These are phyloP conservation scores for Talaromyces funiculosus DNA, from an alignment of 2,329 filamentous ascomycete species.

Conservation along the genomic window DNA sequence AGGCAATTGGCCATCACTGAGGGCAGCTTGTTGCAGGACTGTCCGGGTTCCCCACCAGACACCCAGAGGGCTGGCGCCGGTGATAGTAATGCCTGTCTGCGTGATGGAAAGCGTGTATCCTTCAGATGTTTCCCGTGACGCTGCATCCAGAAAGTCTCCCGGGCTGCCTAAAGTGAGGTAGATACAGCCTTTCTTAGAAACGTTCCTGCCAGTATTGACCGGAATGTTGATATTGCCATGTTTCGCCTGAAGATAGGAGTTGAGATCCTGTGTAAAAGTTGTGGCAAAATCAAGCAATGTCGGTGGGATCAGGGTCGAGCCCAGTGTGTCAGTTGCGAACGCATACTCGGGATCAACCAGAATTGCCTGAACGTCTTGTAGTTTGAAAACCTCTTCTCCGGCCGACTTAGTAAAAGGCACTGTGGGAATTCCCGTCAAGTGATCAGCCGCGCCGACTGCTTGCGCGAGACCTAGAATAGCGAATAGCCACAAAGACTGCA, in stretches of 20 bases:
- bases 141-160: conserved; percentile 40
- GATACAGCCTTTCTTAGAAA: conserved; percentile 23
- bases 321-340: conserved; percentile 38
- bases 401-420: conserved; percentile 17
- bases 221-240: conserved; percentile 8
- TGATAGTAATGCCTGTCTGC: conserved; percentile 39
- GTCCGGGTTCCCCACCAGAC: conserved; percentile 53
- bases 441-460: no score
- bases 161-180: conserved; percentile 46
- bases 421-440: conserved; percentile 18
- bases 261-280: conserved; percentile 41
- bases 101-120: conserved; percentile 45
- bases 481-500: no score
- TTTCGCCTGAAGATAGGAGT: conserved; percentile 18
- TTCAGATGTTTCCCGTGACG: conserved; percentile 45
- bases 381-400: conserved; percentile 8
- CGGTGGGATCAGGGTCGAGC: conserved; percentile 50
- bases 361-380: conserved; percentile 27
- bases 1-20: conserved; percentile 36
- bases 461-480: no score
- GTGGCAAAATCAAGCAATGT: conserved; percentile 44
- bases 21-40: conserved; percentile 45
- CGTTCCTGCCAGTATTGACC: neutral
- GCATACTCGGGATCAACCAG: conserved; percentile 43
- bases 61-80: conserved; percentile 49